Evolutionary conservation across 2,329 filamentous ascomycete species (phyloP), one percentile per base, ranked within the genome.

Genomic region (Trichoderma breve): DNA sequence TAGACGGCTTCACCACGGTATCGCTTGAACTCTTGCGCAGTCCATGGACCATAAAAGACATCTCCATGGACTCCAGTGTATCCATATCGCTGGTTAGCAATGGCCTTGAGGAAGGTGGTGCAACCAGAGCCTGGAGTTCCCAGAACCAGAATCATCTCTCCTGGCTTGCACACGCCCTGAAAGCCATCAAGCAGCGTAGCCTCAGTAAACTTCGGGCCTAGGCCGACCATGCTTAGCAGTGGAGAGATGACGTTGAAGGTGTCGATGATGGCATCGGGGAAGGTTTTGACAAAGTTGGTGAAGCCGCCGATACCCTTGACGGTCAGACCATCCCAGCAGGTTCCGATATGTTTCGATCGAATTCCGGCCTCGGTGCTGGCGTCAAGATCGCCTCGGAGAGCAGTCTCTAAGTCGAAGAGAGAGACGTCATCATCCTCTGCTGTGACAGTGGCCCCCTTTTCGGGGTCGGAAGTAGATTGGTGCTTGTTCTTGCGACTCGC

Each of bases 91-190:
- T 92, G 90, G 77, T 92, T 92, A 18, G 90, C 86, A 72, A 92
- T 91, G 1, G 88, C 84, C 80, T 91, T 91, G 70, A 92, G 84
- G 75, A 92, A 92, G 0, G 90, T 91, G 1, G 90, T 91, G 78
- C 91, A 93, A 30, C 91, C 91, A 0, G 88, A 90, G 0, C 93
- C 93, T 0, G 93, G 93, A 73, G 90, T 88, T 26, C 93, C 93
- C 7, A 97, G 85, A 0, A 97, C 93, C 2, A 97, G 85, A 0
- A 95, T 88, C 94, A 97, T 97, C 84, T 97, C 94, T 1, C 94
- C 95, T 0, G 93, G 92, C 74, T 91, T 90, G 71, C 90, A 89
- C 1, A 92, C 86, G 36, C 91, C 92, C 66, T 85, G 86, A 82
- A 95, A 96, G 74, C 88, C 85, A 73, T 93, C 86, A 28, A 97